Evolutionary conservation across 176 grass and related monocot genomes (phyloP).

Genomic region (Triticum monococcum): DNA sequence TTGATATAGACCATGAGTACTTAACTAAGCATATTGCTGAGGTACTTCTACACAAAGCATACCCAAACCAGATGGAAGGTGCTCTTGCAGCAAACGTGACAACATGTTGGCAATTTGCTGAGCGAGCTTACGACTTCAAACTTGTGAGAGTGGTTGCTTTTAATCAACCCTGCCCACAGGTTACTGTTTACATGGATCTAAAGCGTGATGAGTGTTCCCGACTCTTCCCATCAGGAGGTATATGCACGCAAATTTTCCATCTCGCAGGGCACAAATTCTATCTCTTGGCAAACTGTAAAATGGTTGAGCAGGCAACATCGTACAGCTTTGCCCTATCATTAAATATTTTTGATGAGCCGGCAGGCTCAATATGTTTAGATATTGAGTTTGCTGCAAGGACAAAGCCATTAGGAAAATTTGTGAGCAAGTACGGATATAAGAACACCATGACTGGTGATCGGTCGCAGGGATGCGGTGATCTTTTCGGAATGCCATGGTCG

Average conservation of each 20-base stretch:
- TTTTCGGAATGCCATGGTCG: not conserved
- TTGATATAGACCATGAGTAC: not conserved
- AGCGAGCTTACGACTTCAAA: not conserved
- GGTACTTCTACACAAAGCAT: slow-evolving; percentile 1
- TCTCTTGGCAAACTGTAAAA: not conserved
- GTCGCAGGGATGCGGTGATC: not conserved
- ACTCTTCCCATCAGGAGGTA: not conserved
- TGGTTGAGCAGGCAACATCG: not conserved
- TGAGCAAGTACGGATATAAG: not conserved
- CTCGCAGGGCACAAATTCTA: not conserved
- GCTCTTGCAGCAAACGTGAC: not conserved
- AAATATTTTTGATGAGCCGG: not conserved
- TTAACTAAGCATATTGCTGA: not conserved
- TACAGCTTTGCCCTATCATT: not conserved
- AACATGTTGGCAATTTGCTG: not conserved
- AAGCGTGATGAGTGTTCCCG: not conserved
- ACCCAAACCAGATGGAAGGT: not conserved
- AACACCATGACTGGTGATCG: not conserved
- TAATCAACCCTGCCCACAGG: not conserved
- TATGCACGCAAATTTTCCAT: not conserved
- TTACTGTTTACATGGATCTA: not conserved
- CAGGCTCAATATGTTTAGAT: not conserved
- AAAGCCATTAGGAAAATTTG: not conserved
- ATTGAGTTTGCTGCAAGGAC: not conserved
- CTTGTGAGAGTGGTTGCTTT: not conserved